Evolutionary conservation across 768 basidiomycete species (phyloP), one percentile per base, ranked within the genome.

Genomic region (Mycena capillaripes): DNA sequence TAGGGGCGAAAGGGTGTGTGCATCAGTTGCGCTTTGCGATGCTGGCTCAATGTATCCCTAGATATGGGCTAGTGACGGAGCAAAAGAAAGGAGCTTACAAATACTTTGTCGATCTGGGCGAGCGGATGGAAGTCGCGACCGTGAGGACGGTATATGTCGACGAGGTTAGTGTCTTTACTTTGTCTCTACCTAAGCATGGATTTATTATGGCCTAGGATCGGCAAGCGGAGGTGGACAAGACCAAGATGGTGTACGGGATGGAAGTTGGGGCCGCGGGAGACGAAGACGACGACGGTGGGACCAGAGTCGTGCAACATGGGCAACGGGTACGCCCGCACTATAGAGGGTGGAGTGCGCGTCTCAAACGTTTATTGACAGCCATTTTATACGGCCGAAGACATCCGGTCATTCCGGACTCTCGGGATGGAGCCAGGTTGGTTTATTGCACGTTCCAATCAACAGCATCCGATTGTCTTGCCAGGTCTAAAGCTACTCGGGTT

Each of bases 401-500:
- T 96, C 72, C 89, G 88, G 38, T 89, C 93, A 17, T 95, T 97
- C 83, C 90, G 95, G 74, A 95, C 95, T 0, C 78, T 98, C 73
- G 94, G 92, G 25, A 82, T 94, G 29, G 88, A 93, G 75, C 93
- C 96, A 71, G 89, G 95, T 94, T 74, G 86, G 78, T 44, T 25
- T 17, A 25, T 21, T 36, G n/a, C n/a, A n/a, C n/a, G n/a, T 56
- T 21, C 16, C 6, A 55, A 23, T 9, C 12, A 25, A 19, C 53
- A 5, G 10, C 29, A 27, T 14, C 6, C 14, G 29, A 52, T 14
- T 14, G 19, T 4, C 30, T 60, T 4, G 19, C 59, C 17, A 95
- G 96, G 92, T 14, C 89, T 99, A 78, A 96, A 93, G 80, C 90
- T 99, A 6, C 90, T 99, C 30, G 98, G 98, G 6, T 99, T 98